Percentiles rank a stretch among this genome's conserved stretches.
phyloP scores from a whole-genome alignment of 2,329 filamentous ascomycete species.

The Fusarium begoniae region DNA sequence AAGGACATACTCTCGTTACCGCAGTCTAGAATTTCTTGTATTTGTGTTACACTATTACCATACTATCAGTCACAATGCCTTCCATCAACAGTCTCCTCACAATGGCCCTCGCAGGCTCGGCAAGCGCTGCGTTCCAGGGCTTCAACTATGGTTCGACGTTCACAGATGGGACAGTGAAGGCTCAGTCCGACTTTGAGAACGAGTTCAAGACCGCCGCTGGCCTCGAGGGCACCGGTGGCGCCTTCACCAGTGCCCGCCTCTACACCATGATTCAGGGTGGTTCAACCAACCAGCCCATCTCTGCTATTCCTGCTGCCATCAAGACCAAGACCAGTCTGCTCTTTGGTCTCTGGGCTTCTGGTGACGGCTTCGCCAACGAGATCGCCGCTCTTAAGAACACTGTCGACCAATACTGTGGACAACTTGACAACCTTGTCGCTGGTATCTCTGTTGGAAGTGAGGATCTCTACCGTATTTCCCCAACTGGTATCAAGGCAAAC shows the following conservation, averaged over 20 bases:
- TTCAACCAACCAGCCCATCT: conserved; percentile 70
- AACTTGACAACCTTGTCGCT: conserved; percentile 73
- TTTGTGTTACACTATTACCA: not conserved
- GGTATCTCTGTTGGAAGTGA: conserved; percentile 89
- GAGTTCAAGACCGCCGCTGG: conserved; percentile 73
- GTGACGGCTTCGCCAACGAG: conserved; percentile 77
- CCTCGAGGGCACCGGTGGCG: conserved; percentile 69
- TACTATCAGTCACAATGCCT: conserved; percentile 42
- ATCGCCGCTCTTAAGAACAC: conserved; percentile 75
- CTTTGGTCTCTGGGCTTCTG: conserved; percentile 85
- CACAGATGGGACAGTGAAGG: conserved; percentile 67
- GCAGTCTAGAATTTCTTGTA: not conserved
- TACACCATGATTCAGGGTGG: conserved; percentile 79
- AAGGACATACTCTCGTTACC: conserved; percentile 29
- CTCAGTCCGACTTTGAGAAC: conserved; percentile 72
- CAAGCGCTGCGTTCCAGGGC: conserved; percentile 61
- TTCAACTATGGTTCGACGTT: conserved; percentile 79
- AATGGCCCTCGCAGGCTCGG: conserved; percentile 48
- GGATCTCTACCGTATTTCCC: conserved; percentile 83
- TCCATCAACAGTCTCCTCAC: conserved; percentile 46
- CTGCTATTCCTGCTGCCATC: conserved; percentile 84
- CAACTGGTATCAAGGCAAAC: conserved; percentile 71
- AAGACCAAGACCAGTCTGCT: conserved; percentile 80
- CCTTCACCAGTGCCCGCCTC: conserved; percentile 75
- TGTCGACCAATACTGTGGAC: conserved; percentile 72